phyloP scores from a whole-genome alignment of 148 eudicot species.

The Gaultheria prostrata region DNA sequence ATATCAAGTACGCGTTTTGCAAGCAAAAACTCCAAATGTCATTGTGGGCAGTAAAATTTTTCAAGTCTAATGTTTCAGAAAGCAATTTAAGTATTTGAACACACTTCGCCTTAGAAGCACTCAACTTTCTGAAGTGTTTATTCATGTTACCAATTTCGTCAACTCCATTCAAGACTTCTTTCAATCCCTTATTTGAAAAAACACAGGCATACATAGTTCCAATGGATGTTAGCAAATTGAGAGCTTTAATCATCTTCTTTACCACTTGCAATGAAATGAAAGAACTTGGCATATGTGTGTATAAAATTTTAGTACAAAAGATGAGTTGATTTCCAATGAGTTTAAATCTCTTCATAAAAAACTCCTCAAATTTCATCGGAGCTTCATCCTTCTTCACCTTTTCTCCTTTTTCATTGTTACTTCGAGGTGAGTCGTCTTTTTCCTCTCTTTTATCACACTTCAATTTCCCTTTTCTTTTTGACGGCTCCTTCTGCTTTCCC shows the following conservation, averaged over 20 bases:
- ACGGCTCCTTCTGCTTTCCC: neutral
- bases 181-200: conserved; percentile 14
- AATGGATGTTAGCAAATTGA: conserved; percentile 26
- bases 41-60: neutral
- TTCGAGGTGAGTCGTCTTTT: neutral
- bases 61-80: neutral
- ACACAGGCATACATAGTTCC: neutral
- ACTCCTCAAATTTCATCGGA: conserved; percentile 40
- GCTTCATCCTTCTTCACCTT: neutral
- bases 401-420: conserved; percentile 1
- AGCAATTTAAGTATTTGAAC: conserved; percentile 31
- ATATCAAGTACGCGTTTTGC: conserved; percentile 35
- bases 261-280: conserved; percentile 22
- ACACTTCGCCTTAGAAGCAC: neutral
- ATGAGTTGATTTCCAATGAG: conserved; percentile 21
- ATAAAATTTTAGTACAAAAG: conserved; percentile 30
- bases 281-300: conserved; percentile 55
- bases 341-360: conserved; percentile 22
- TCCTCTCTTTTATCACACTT: neutral
- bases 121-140: neutral
- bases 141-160: neutral
- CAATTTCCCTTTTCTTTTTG: neutral
- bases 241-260: conserved; percentile 33
- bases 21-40: conserved; percentile 31
- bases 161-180: conserved; percentile 9